Evolutionary conservation across 495 filamentous ascomycete species (phyloP), one percentile per base, ranked within the genome.

Genomic region (Penicillium chermesinum): DNA sequence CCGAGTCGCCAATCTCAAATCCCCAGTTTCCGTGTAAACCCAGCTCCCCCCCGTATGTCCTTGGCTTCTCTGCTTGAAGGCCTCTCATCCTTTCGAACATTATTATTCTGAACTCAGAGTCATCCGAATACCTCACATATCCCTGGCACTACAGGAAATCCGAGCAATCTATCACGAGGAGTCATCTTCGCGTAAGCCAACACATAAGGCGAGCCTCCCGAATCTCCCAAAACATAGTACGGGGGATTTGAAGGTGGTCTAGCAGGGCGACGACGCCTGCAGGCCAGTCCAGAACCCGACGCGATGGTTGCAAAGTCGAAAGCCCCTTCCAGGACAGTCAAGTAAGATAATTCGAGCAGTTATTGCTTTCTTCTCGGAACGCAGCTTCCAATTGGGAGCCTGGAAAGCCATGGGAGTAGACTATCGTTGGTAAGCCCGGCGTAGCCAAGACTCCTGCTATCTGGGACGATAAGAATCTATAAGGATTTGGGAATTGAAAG

Each of bases 391-490:
- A 19, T n/a, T 33, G 19, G 16, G 30, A 53, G 7, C 50, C 44
- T 1, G 50, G 50, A 27, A 38, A 53, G 21, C 50, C 44, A n/a
- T 53, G 50, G 16, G 38, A 53, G 38, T 53, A 53, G 39, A 53
- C 35, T 13, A 37, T 37, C 13, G 15, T 37, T 17, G 15, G 15
- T 37, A 37, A 7, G 3, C 14, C 35, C 15, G 25, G 25, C 25
- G 10, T 30, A 30, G 10, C 25, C 25, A 4, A 30, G 25, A 10
- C 25, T 4, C 10, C 25, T 30, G 5, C 25, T 10, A 30, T 30
- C 25, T 10, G 25, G 25, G 25, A 30, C n/a, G n/a, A n/a, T n/a
- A n/a, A n/a, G n/a, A n/a, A n/a, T n/a, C n/a, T n/a, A n/a, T n/a
- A n/a, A n/a, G n/a, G n/a, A n/a, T n/a, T n/a, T n/a, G n/a, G n/a